Base-by-base conservation (phyloP, 2,329 filamentous ascomycete genomes). In the Apiospora phragmitis region DNA sequence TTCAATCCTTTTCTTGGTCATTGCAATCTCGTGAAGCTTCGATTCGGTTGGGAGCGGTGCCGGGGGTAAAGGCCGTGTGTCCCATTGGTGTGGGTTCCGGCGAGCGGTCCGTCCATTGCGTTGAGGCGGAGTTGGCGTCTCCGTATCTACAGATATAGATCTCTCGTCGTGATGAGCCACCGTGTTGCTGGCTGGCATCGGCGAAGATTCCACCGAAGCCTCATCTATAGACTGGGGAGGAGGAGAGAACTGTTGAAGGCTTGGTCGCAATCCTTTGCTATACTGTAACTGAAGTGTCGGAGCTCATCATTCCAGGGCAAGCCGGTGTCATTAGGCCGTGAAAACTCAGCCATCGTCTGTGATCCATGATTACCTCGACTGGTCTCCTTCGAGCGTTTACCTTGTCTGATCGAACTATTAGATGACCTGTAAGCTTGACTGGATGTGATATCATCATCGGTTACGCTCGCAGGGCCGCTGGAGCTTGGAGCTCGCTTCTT, bases 201-300 rank as follows among this genome's bases (percentile, higher is more conserved):
- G 45, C 29, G 45, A 68, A 9, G 67, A 68, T 11, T 18, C 29
- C 18, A 41, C 32, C 16, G 67, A 29, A 26, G 67, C 35, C 8
- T 55, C 45, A 5, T 24, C 32, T 26, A n/a, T 26, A 24, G 75
- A 72, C 4, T 77, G 8, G 70, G 68, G 45, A 67, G 72, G 24
- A 87, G 81, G 14, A 89, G 75, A 12, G 85, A 87, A 75, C 92
- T 90, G 77, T 94, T 95, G 83, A 98, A 98, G 1, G 95, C 95
- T 77, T 96, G 93, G 77, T 98, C 95, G 77, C 95, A 97, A 71
- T 96, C 93, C 80, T 94, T 94, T 67, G 94, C 94, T 72, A 98
- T 91, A 76, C 94, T 94, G 76, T 89, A 90, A 75, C 94, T 97
- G 70, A 97, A 92, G 75, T 95, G 92, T 8, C 94, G 88, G 69